Conservation (phyloP, 2,329 filamentous ascomycete genomes). For the Nemania serpens region DNA sequence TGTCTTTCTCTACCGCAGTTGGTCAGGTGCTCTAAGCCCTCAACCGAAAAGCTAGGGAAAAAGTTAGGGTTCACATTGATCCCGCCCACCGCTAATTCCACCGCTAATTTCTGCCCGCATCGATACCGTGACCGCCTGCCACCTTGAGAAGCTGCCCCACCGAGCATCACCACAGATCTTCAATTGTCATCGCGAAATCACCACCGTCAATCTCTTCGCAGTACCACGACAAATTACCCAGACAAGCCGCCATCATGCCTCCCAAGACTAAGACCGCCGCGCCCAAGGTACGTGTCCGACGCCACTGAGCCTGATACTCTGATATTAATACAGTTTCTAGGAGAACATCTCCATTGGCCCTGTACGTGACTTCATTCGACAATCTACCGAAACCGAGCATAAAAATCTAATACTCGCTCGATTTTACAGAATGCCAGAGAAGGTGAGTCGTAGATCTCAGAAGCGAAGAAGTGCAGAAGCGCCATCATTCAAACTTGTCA, state of each 20-base stretch:
- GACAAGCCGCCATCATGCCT: constrained; percentile 72
- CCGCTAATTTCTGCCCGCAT: constrained; percentile 33
- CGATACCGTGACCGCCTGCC: constrained; percentile 32
- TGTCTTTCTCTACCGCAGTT: neutral
- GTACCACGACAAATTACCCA: constrained; percentile 31
- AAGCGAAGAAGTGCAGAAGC: too few species aligned
- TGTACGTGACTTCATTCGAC: constrained; percentile 18
- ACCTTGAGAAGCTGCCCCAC: constrained; percentile 22
- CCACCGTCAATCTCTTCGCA: constrained; percentile 20
- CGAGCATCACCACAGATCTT: constrained; percentile 37
- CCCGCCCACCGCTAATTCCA: constrained; percentile 29
- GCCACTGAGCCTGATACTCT: neutral
- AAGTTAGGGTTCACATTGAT: constrained; percentile 32
- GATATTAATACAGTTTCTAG: constrained; percentile 55
- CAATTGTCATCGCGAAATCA: constrained; percentile 30
- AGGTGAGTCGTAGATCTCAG: constrained; percentile 61
- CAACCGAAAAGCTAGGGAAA: constrained; percentile 22
- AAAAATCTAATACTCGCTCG: constrained; percentile 21
- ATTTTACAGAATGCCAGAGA: constrained; percentile 75
- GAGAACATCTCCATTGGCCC: constrained; percentile 83
- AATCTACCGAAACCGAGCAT: neutral
- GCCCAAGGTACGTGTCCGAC: constrained; percentile 47
- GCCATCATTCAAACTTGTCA: neutral
- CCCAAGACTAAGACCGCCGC: constrained; percentile 92
- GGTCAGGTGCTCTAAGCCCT: constrained; percentile 11